phyloP scores from a whole-genome alignment of 169 alveolate species.

The Babesia bovis region DNA sequence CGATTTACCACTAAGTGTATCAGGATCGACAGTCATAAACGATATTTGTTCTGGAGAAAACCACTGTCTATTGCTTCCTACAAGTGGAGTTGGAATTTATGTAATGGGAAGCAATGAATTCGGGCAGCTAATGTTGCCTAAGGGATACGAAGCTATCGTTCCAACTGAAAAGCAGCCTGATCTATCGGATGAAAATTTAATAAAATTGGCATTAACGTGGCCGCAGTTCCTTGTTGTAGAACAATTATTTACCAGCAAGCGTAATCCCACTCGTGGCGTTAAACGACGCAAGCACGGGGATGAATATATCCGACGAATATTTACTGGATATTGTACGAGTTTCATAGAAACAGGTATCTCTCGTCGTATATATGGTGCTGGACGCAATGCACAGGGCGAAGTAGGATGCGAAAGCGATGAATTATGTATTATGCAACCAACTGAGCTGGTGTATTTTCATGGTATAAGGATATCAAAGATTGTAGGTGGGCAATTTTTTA shows the following conservation, averaged over 20 bases:
- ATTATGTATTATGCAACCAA: slow-evolving; percentile 45
- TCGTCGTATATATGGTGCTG: slow-evolving; percentile 76
- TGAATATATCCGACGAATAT: slow-evolving; percentile 59
- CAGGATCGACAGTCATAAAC: slow-evolving; percentile 32
- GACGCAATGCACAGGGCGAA: slow-evolving; percentile 84
- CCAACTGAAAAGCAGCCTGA: slow-evolving; percentile 44
- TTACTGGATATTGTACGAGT: slow-evolving; percentile 82
- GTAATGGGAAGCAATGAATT: slow-evolving; percentile 78
- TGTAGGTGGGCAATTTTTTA: slow-evolving; percentile 84
- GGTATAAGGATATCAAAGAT: slow-evolving; percentile 64
- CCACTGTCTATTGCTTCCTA: slow-evolving; percentile 67
- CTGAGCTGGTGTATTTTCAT: slow-evolving; percentile 62
- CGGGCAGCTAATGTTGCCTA: slow-evolving; percentile 66
- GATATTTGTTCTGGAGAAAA: slow-evolving; percentile 76
- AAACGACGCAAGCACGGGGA: slow-evolving; percentile 58
- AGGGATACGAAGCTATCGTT: slow-evolving; percentile 20
- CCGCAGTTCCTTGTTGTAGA: slow-evolving; percentile 51
- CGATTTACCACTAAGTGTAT: slow-evolving; percentile 20
- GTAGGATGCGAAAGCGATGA: slow-evolving; percentile 74
- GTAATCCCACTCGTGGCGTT: neutral
- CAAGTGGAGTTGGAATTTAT: slow-evolving; percentile 59
- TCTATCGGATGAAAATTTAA: neutral
- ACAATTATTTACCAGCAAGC: neutral
- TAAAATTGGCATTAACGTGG: slow-evolving; percentile 48
- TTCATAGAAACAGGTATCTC: slow-evolving; percentile 71